Percentiles rank a stretch among this genome's conserved stretches.
These are phyloP conservation scores for Bruguiera sexangula DNA, from an alignment of 345 rosid species.

Conservation along the genomic window DNA sequence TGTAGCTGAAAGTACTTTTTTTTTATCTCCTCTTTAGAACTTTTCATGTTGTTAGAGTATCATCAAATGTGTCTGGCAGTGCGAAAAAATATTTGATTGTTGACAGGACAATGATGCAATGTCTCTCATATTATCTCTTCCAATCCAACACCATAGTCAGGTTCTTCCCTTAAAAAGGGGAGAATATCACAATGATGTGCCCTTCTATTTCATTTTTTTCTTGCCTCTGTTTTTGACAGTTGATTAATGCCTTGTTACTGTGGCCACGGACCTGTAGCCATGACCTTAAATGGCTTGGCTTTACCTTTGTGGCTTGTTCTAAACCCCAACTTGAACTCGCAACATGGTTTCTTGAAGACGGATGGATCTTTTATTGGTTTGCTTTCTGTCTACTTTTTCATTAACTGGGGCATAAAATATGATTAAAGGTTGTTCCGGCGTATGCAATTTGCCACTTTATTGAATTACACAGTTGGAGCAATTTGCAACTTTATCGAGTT, in stretches of 20 bases:
- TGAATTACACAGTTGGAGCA: neutral
- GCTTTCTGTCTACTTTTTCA: too few species aligned
- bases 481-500: constrained; percentile 27
- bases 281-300: neutral
- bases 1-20: constrained; percentile 1
- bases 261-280: neutral
- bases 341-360: neutral
- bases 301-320: neutral
- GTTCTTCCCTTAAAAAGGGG: neutral
- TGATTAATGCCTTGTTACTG: neutral
- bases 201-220: neutral
- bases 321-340: neutral
- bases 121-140: constrained; percentile 5
- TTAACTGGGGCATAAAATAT: too few species aligned
- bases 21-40: constrained; percentile 4
- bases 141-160: neutral
- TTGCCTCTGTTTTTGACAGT: neutral
- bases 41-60: neutral
- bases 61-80: constrained; percentile 1
- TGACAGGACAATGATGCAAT: constrained; percentile 5
- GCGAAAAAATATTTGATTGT: constrained; percentile 9
- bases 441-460: too few species aligned
- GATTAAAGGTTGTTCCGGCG: too few species aligned
- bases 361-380: too few species aligned
- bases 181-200: constrained; percentile 3